Percentiles rank a stretch among this genome's conserved stretches.
phyloP scores from a whole-genome alignment of 1,139 yeast species.

The Blastobotrys raffinosifermentans region DNA sequence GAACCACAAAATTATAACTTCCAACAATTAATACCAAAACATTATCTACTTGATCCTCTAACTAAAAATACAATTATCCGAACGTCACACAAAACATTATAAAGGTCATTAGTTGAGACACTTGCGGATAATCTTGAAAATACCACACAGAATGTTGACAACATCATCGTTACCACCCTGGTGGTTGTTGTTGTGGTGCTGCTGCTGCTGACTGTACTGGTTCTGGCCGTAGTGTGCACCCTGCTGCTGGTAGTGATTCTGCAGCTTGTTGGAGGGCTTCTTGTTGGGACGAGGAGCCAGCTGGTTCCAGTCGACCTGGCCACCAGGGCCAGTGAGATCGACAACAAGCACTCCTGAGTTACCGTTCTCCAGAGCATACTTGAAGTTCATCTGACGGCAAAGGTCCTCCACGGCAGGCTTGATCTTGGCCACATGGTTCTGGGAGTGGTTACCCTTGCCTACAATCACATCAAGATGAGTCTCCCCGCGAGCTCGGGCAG shows the following conservation, averaged over 20 bases:
- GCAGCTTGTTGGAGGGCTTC: constrained; percentile 17
- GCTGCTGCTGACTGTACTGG: constrained; percentile 22
- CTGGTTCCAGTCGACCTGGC: constrained; percentile 23
- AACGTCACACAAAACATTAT: no score
- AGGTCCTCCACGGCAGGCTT: constrained; percentile 83
- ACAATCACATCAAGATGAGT: constrained; percentile 57
- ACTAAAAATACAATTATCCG: no score
- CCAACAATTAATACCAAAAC: no score
- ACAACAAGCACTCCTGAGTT: constrained; percentile 79
- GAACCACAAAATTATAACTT: no score
- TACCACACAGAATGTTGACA: constrained; percentile 19
- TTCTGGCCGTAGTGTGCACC: constrained; percentile 21
- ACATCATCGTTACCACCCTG: constrained; percentile 25
- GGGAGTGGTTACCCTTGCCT: constrained; percentile 90
- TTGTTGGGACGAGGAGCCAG: constrained; percentile 19
- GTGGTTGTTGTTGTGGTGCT: constrained; percentile 26
- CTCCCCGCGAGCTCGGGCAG: constrained; percentile 58
- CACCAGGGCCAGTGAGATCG: constrained; percentile 46
- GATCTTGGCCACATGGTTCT: constrained; percentile 74
- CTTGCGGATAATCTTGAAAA: constrained; percentile 10
- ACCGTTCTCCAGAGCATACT: constrained; percentile 55
- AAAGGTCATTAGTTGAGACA: constrained; percentile 1
- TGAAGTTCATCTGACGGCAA: constrained; percentile 60
- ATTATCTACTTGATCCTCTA: no score
- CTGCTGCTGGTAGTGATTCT: constrained; percentile 21